Base-by-base conservation (phyloP, 805 yeast species). In the Kluyveromyces nonfermentans region DNA sequence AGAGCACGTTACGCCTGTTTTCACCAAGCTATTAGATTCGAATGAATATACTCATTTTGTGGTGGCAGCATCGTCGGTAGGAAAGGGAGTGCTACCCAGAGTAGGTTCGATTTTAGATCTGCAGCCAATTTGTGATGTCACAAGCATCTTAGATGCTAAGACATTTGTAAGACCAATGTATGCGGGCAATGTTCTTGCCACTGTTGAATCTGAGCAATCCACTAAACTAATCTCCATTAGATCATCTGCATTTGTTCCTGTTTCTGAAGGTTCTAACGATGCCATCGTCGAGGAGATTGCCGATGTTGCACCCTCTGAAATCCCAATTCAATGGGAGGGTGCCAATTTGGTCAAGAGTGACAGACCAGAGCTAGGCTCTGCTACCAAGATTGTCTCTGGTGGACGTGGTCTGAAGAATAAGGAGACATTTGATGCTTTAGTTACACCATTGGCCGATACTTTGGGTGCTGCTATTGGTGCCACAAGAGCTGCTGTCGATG, bases 401-500 rank as follows among this genome's bases (percentile, higher is more conserved):
- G 98, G 98, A 35, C 80, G 96, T 56, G 97, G 96, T 33, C 76
- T 90, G 53, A 87, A 89, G 64, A 80, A 79, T 64, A 89, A 88
- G 64, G 96, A 85, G 61, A 82, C 83, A 45, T 90, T 90, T 63
- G 94, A 85, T 44, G 61, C 72, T 43, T 52, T 86, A 46, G 71
- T 93, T 43, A 77, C 74, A 53, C 97, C 98, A 41, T 71, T 90
- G 51, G 97, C 97, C 7, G 80, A 78, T 46, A 74, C 83, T 47
- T 69, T 90, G 46, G 75, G 80, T 45, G 98, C 97, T 2, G 97
- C 95, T 43, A 82, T 90, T 40, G 98, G 98, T 57, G 97, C 97
- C 3, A 86, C 96, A 7, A 80, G 98, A 64, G 97, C 97, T 16
- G 98, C 97, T 30, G 98, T 93, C 19, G 98, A 90, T 66, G 74